Evolutionary conservation across 2,329 filamentous ascomycete species (phyloP), one percentile per base, ranked within the genome.

Genomic region (Pseudocercospora macadamiae): DNA sequence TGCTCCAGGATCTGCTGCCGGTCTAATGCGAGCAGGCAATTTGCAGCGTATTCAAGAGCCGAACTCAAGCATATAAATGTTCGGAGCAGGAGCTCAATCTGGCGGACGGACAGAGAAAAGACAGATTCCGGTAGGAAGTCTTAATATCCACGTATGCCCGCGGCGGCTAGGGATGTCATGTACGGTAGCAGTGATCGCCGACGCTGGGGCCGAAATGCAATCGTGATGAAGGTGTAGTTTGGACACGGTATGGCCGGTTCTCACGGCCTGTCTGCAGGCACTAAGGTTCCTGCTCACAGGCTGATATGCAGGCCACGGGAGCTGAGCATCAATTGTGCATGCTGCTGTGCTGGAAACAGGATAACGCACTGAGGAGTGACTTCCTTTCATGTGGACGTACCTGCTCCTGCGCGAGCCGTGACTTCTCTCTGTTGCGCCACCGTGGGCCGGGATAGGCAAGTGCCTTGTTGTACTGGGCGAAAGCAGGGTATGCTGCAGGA

Each of bases 91-190:
- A 39, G 16, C 42, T 45, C 42, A 14, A 21, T 21, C 19, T 45
- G 42, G 42, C 42, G 19, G 42, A 21, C 42, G 42, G 19, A 26
- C 12, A 25, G 42, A n/a, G 19, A 25, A 25, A 21, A n/a, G 19
- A 25, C 9, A 45, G 18, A 21, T 21, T 21, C 42, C 42, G 42
- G 42, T 21, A 45, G 42, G 9, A 45, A 45, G 19, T 12, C n/a
- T 18, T 12, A 39, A 39, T 45, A 45, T 45, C 42, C 42, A 45
- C 19, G 42, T 12, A 9, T 21, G 21, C 42, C n/a, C 42, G 42
- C 42, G 42, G 42, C 42, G 23, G 42, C 23, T 47, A 21, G 42
- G 42, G 14, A 47, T 47, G 42, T 45, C 21, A 23, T 47, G 42
- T 45, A 45, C 18, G 42, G 21, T 45, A 23, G 42, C 42, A 45